Percentiles rank a stretch among this genome's conserved stretches.
phyloP scores from a whole-genome alignment of 495 filamentous ascomycete species.

The Hyphodiscus hymeniophilus region DNA sequence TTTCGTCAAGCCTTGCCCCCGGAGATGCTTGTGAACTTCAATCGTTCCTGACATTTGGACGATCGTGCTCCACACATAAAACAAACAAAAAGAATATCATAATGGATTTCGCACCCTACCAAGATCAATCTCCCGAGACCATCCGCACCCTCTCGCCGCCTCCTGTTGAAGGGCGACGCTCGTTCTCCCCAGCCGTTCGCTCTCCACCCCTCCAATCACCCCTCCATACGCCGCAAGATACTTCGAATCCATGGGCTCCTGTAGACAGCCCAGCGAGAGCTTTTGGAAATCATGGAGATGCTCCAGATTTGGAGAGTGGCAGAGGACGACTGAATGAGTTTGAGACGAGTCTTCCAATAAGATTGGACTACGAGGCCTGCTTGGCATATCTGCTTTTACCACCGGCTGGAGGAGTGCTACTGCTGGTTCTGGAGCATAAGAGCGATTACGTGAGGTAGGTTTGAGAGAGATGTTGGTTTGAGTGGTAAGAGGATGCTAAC shows the following conservation, averaged over 20 bases:
- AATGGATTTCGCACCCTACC: conserved; percentile 97
- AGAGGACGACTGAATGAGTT: conserved; percentile 46
- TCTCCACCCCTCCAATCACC: conserved; percentile 34
- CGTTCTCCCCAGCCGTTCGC: conserved; percentile 37
- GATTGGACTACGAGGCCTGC: conserved; percentile 76
- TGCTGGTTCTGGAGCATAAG: conserved; percentile 83
- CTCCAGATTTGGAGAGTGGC: conserved; percentile 22
- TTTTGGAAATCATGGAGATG: conserved; percentile 29
- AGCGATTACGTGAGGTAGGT: conserved; percentile 92
- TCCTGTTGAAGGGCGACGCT: conserved; percentile 31
- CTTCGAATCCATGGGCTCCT: conserved; percentile 40
- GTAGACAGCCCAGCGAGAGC: conserved; percentile 6
- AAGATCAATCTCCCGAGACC: conserved; percentile 75
- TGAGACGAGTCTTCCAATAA: conserved; percentile 60
- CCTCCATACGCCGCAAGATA: conserved; percentile 26
- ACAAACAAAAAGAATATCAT: conserved; percentile 5
- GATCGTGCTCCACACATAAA: not conserved
- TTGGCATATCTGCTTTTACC: conserved; percentile 83
- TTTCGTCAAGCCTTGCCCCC: too few relatives aligned
- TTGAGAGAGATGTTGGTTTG: not conserved
- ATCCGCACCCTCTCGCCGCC: conserved; percentile 64
- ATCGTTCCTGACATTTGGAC: not conserved
- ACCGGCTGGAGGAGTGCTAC: conserved; percentile 75
- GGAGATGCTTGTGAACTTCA: not conserved
- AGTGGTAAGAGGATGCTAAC: conserved; percentile 1